Conservation (phyloP, 148 eudicot species). For the Fagopyrum homotropicum region DNA sequence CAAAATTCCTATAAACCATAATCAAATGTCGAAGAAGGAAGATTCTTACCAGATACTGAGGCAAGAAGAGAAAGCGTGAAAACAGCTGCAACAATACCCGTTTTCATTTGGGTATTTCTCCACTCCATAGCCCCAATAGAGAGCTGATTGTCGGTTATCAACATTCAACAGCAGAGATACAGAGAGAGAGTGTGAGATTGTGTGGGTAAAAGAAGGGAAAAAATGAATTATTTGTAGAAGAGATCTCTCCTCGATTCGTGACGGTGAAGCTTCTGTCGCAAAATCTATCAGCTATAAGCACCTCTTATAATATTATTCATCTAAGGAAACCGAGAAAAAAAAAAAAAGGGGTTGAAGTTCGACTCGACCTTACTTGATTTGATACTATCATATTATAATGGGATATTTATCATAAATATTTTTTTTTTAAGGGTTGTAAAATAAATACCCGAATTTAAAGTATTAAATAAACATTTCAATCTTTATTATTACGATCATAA, state of each 20-base stretch:
- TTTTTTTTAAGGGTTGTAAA: no score
- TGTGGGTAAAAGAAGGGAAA: neutral
- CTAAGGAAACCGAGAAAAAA: neutral
- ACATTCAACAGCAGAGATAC: neutral
- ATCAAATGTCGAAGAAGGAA: neutral
- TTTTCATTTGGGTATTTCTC: neutral
- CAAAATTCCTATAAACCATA: neutral
- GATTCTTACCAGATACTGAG: neutral
- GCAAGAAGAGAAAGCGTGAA: constrained; percentile 2
- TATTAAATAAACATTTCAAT: no score
- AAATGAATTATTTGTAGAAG: constrained; percentile 3
- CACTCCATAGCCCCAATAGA: neutral
- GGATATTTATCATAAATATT: no score
- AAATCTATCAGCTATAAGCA: neutral
- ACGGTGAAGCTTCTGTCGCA: constrained; percentile 3
- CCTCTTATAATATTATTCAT: neutral
- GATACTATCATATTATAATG: no score
- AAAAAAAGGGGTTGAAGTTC: neutral
- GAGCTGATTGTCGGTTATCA: neutral
- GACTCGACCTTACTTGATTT: neutral
- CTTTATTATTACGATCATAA: no score
- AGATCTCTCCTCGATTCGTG: constrained; percentile 7
- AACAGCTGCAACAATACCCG: neutral
- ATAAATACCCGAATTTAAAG: no score
- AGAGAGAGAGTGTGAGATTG: neutral